Percentiles rank a stretch among this genome's conserved stretches.
phyloP scores from a whole-genome alignment of 2,329 filamentous ascomycete genomes.

The Xylaria sp. region DNA sequence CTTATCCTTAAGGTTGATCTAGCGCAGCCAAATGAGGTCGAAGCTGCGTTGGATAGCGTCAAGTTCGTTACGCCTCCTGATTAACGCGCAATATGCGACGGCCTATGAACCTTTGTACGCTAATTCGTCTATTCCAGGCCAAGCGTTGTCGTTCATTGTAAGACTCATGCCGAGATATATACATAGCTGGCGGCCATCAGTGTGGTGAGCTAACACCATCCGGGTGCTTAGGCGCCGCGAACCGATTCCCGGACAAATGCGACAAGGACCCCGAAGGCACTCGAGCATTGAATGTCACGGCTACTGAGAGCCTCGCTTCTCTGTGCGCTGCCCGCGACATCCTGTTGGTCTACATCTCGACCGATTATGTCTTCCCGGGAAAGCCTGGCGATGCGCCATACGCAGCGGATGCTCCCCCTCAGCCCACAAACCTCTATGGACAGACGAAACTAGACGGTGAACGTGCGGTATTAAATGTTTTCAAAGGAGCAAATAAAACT shows the following conservation, averaged over 20 bases:
- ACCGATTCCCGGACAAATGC: constrained; percentile 88
- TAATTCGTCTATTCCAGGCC: constrained; percentile 62
- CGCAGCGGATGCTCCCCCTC: constrained; percentile 69
- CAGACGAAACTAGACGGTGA: constrained; percentile 72
- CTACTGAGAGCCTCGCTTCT: constrained; percentile 73
- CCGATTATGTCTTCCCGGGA: constrained; percentile 83
- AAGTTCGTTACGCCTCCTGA: constrained; percentile 58
- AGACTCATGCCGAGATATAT: constrained; percentile 47
- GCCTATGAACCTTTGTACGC: constrained; percentile 31
- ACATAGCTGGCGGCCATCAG: not conserved
- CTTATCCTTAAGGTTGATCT: constrained; percentile 72
- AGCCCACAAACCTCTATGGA: constrained; percentile 81
- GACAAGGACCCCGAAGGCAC: constrained; percentile 82
- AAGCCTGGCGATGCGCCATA: constrained; percentile 85
- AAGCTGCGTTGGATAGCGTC: constrained; percentile 62
- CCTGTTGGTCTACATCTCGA: constrained; percentile 81
- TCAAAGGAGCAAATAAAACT: constrained; percentile 58
- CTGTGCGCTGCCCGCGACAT: constrained; percentile 71
- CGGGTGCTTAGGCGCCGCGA: constrained; percentile 74
- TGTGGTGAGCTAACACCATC: constrained; percentile 6
- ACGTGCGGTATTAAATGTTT: constrained; percentile 73
- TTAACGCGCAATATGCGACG: not conserved
- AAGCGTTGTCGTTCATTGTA: constrained; percentile 83
- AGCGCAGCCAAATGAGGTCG: constrained; percentile 59
- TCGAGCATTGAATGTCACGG: constrained; percentile 77